Percentiles rank a stretch among this genome's conserved stretches.
Conservation (phyloP, 208 protist genomes). For the Crithidia expoeki region DNA sequence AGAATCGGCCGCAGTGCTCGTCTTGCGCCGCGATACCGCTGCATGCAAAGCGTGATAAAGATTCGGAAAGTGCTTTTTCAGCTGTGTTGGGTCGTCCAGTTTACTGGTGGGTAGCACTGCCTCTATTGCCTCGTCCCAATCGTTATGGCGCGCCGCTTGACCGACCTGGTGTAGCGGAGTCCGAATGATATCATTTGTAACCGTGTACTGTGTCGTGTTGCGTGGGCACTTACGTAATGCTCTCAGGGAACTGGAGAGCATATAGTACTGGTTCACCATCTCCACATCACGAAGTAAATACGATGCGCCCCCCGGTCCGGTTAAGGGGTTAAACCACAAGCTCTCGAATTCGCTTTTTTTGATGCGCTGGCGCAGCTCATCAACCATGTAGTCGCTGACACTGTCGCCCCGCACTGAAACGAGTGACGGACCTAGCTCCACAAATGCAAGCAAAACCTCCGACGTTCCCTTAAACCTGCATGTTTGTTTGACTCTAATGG, state of each 20-base stretch:
- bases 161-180: not conserved
- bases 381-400: constrained; percentile 25
- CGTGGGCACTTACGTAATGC: not conserved
- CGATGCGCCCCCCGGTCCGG: no score
- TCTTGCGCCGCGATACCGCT: not conserved
- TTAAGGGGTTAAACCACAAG: not conserved
- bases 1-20: not conserved
- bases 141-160: not conserved
- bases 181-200: constrained; percentile 11
- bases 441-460: constrained; percentile 10
- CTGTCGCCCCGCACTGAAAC: constrained; percentile 8
- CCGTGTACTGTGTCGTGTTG: constrained; percentile 6
- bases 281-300: no score
- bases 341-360: not conserved
- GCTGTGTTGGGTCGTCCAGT: constrained; percentile 20
- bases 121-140: constrained; percentile 15
- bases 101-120: constrained; percentile 15
- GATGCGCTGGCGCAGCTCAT: constrained; percentile 7
- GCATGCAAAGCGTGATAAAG: constrained; percentile 3
- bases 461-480: constrained; percentile 12
- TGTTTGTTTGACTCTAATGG: not conserved
- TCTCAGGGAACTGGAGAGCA: not conserved
- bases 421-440: constrained; percentile 30
- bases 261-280: not conserved
- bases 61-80: constrained; percentile 22